Evolutionary conservation across 345 rosid species (phyloP), one percentile per base, ranked within the genome.

Genomic region (Mercurialis annua): DNA sequence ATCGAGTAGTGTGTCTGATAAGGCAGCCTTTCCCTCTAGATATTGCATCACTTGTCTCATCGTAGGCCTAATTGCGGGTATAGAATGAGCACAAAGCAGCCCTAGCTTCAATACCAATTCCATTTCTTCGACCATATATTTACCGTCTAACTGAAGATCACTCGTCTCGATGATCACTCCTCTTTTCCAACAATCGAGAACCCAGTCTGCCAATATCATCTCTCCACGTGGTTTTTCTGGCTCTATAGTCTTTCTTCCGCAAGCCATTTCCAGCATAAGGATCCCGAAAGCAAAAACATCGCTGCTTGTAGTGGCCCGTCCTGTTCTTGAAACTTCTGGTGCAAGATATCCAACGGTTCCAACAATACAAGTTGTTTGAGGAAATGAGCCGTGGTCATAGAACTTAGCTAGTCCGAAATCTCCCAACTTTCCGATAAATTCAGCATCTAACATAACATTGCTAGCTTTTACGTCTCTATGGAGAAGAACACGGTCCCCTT

Each of bases 401-500:
- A 52, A 26, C 33, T 52, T 52, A 24, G 57, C 57, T 11, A 52
- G 33, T 24, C 57, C 57, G 26, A 26, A 52, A 18, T 52, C 57
- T 24, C 57, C 57, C 14, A 52, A 52, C 15, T 33, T 12, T 52
- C 31, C 57, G 11, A 23, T 52, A 26, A 26, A 33, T 11, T 52
- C 31, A 52, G 33, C 57, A 52, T 52, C 57, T 52, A 52, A 24
- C 33, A 52, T 24, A 11, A 52, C 57, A 26, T 52, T 52, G 14
- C 31, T 24, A 52, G 57, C 57, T 12, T 52, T 52, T 33, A 52
- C 57, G 26, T 52, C 57, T 52, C 57, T 52, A 17, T 52, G 57
- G 5, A 52, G 0, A 26, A 52, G 31, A 52, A 52, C 18, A 23
- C 26, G 57, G 9, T 52, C 57, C 57, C 57, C 24, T 6, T 26